These are phyloP conservation scores for Penicillium expansum DNA, from an alignment of 2,329 filamentous ascomycete genomes.

Conservation along the genomic window DNA sequence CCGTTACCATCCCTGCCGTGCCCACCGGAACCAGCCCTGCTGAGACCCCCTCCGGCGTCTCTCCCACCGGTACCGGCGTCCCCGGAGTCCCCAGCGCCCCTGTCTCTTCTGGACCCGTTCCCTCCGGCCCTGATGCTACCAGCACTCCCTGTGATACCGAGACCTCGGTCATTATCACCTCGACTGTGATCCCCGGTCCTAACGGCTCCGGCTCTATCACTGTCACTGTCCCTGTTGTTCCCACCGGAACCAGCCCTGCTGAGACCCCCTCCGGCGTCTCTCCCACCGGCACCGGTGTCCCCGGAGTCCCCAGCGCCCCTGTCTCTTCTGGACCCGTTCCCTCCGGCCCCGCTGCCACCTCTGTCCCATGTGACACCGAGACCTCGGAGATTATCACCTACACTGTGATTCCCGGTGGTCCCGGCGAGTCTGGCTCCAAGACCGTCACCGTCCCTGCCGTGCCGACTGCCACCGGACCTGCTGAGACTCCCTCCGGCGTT, in stretches of 20 bases:
- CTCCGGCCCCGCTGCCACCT: constrained; percentile 10
- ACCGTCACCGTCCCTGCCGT: constrained; percentile 8
- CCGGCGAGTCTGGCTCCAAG: not conserved
- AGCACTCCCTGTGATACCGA: no score
- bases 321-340: not conserved
- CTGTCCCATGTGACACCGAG: constrained; percentile 10
- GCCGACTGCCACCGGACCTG: constrained; percentile 8
- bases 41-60: no score
- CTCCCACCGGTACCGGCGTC: constrained; percentile 1
- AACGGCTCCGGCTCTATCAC: no score
- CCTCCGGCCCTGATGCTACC: no score
- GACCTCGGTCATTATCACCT: no score
- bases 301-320: no score
- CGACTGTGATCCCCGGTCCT: no score
- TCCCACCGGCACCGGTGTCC: no score
- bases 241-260: no score
- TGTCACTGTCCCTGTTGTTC: no score
- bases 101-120: no score
- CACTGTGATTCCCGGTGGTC: constrained; percentile 4
- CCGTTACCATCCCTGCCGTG: constrained; percentile 9
- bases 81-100: constrained; percentile 1
- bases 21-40: constrained; percentile 5
- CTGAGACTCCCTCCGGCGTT: constrained; percentile 14
- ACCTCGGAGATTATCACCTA: constrained; percentile 6
- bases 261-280: no score